phyloP scores from a whole-genome alignment of 352 stramenopile species.

The Globisporangium paddicum region DNA sequence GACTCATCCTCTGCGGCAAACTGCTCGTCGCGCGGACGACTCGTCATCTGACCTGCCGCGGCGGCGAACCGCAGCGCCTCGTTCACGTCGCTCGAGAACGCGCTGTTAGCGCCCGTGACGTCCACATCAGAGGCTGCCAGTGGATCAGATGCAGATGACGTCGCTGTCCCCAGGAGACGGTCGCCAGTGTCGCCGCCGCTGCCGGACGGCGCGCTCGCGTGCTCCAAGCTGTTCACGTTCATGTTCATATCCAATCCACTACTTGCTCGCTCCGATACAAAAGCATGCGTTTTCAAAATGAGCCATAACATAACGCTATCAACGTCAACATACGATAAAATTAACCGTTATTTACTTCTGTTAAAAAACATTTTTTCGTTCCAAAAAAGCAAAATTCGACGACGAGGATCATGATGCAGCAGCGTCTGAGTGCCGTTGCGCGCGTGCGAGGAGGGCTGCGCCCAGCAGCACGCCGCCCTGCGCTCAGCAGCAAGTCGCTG shows the following conservation, averaged over 20 bases:
- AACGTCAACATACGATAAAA: no score
- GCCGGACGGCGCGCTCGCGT: slow-evolving; percentile 2
- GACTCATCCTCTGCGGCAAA: slow-evolving; percentile 2
- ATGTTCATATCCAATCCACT: slow-evolving; percentile 12
- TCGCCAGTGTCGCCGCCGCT: slow-evolving; percentile 1
- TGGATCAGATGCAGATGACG: background rate
- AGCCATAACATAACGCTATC: no score
- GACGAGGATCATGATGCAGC: background rate
- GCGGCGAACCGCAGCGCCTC: background rate
- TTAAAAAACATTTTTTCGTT: no score
- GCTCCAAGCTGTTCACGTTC: slow-evolving; percentile 17
- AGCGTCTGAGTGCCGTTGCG: background rate
- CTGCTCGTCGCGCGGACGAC: background rate
- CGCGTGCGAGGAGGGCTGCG: background rate
- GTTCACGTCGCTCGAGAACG: slow-evolving; percentile 2
- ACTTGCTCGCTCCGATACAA: slow-evolving; percentile 9
- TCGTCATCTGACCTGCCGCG: background rate
- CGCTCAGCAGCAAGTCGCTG: background rate
- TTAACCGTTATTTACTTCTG: no score
- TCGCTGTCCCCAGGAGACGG: background rate
- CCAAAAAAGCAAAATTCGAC: no score
- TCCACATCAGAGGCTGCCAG: background rate
- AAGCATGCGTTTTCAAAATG: no score
- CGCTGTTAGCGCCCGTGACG: background rate
- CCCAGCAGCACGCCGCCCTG: background rate